A percentile compares a stretch with the other conserved stretches of the same genome.
phyloP scores from a whole-genome alignment of 495 filamentous ascomycete species.

The Hypoxylon trugodes region DNA sequence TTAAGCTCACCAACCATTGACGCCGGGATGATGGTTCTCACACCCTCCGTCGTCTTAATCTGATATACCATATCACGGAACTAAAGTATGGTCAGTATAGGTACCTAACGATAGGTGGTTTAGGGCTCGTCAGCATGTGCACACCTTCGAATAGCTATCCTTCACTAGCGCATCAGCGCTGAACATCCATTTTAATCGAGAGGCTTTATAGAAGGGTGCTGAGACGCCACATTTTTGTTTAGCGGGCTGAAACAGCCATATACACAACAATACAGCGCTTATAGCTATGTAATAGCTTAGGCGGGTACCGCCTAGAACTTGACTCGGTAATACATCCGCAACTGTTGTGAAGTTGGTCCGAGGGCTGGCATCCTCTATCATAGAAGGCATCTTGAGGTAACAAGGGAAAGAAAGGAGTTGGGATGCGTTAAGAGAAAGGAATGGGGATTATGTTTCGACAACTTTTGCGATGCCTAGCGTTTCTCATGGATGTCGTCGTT shows the following conservation, averaged over 20 bases:
- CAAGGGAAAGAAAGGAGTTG: not conserved
- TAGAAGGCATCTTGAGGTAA: constrained; percentile 30
- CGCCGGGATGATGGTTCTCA: constrained; percentile 47
- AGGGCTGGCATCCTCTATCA: constrained; percentile 34
- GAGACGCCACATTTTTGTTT: constrained; percentile 36
- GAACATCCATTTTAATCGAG: constrained; percentile 50
- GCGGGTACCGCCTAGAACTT: constrained; percentile 28
- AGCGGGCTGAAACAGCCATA: constrained; percentile 38
- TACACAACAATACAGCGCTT: constrained; percentile 31
- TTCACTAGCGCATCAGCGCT: constrained; percentile 44
- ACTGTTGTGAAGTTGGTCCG: constrained; percentile 35
- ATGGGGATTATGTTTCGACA: not conserved
- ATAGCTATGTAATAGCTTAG: constrained; percentile 46
- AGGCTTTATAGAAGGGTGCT: constrained; percentile 45
- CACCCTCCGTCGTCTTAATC: constrained; percentile 52
- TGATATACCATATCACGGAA: constrained; percentile 48
- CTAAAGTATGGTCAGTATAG: constrained; percentile 31
- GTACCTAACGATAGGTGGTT: not conserved
- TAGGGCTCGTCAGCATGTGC: not conserved
- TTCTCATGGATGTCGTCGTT: constrained; percentile 19
- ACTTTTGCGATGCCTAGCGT: constrained; percentile 5
- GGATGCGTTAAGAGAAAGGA: constrained; percentile 14
- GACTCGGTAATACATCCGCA: constrained; percentile 23
- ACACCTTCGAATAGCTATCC: constrained; percentile 49
- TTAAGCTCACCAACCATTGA: constrained; percentile 49